Base-by-base conservation (phyloP, 345 rosid genomes). In the Brassica rapa region DNA sequence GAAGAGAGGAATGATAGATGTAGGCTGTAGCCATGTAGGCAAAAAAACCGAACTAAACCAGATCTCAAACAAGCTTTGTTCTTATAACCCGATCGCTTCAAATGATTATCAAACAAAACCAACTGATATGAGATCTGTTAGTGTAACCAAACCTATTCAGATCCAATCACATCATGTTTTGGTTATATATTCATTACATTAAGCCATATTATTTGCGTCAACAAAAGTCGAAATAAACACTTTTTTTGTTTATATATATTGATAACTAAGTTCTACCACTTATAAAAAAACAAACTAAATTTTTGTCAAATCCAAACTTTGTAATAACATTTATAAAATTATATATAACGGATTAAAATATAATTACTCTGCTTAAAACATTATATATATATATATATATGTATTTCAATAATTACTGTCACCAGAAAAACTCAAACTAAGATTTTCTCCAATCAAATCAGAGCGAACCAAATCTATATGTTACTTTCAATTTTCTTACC, bases 401-500 rank as follows among this genome's bases (percentile, higher is more conserved):
- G 25, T 25, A 12, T 27, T 61, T 5, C 1, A 10, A 4, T 60
- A 25, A 60, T 60, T 27, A 60, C 14, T 60, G 25, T 25, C 33
- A 60, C 64, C 55, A n/a, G n/a, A 49, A 51, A 51, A 51, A 49
- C 15, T 51, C 61, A 57, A 57, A 23, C 21, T 51, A 37, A 46
- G 11, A 12, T 1, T 15, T 43, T 43, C 2, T 29, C 49, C 30
- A 73, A 39, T 24, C 59, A 11, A 53, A 37, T 16, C 32, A 49
- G 62, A 21, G 1, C 39, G 19, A 25, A 55, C 59, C 49, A 1
- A 77, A 53, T 14, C 10, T 0, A 23, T 39, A 53, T 0, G 16
- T 16, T 29, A 27, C 23, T 30, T 3, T 55, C 3, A 74, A 11
- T 12, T 12, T 21, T 79, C 70, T 70, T 87, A 89, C 93, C 91